phyloP scores from a whole-genome alignment of 1,139 yeast species.

The Ashbya aceris region DNA sequence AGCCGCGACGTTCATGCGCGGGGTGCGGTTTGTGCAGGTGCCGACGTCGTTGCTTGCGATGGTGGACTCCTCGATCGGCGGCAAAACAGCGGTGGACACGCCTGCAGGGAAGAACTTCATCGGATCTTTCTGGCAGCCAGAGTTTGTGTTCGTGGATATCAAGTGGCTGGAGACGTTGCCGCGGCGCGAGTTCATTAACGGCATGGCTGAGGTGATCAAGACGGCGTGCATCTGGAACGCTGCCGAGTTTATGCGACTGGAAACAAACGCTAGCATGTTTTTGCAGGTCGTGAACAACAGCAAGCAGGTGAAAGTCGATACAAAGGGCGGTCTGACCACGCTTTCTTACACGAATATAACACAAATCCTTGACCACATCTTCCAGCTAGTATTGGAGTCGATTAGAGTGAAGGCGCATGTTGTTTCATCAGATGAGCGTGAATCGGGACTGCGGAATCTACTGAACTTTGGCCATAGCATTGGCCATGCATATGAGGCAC shows the following conservation, averaged over 20 bases:
- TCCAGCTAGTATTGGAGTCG: constrained; percentile 74
- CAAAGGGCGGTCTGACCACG: constrained; percentile 28
- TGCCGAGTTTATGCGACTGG: constrained; percentile 74
- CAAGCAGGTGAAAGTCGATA: constrained; percentile 42
- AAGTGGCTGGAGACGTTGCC: constrained; percentile 84
- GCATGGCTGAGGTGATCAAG: constrained; percentile 97
- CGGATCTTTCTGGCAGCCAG: constrained; percentile 98
- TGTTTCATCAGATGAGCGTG: constrained; percentile 90
- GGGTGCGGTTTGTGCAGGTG: constrained; percentile 86
- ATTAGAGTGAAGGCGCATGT: constrained; percentile 89
- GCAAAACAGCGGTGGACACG: constrained; percentile 98
- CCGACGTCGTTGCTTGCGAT: constrained; percentile 91
- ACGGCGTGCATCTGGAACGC: constrained; percentile 99
- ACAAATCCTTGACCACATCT: constrained; percentile 62
- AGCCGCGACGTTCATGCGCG: constrained; percentile 98
- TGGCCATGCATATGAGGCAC: constrained; percentile 97
- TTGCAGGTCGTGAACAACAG: constrained; percentile 35
- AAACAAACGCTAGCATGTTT: constrained; percentile 60
- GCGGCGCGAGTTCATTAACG: constrained; percentile 88
- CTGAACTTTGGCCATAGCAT: constrained; percentile 95
- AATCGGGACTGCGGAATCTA: constrained; percentile 85
- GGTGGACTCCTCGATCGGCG: constrained; percentile 99
- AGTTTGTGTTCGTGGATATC: constrained; percentile 79
- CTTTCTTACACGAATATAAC: constrained; percentile 45
- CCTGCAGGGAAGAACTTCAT: constrained; percentile 92